phyloP scores from a whole-genome alignment of 1,139 yeast species.

The Zygotorulaspora mrakii region DNA sequence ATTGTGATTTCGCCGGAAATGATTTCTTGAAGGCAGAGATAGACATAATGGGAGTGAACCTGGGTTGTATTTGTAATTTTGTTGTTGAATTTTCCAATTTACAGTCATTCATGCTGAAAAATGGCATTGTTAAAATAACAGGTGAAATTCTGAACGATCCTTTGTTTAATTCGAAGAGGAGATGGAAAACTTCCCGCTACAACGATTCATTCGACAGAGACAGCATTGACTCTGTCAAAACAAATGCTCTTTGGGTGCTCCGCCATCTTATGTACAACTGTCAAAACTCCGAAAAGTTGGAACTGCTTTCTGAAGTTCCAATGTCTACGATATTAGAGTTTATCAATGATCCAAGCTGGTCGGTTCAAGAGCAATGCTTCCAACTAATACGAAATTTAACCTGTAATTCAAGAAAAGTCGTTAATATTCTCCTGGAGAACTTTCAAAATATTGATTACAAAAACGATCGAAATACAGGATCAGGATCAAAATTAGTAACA shows the following conservation, averaged over 20 bases:
- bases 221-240: slow-evolving; percentile 37
- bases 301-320: slow-evolving; percentile 46
- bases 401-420: slow-evolving; percentile 57
- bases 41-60: slow-evolving; percentile 48
- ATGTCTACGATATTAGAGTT: slow-evolving; percentile 49
- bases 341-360: slow-evolving; percentile 47
- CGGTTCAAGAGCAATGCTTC: slow-evolving; percentile 63
- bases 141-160: slow-evolving; percentile 37
- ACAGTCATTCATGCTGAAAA: slow-evolving; percentile 52
- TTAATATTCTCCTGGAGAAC: slow-evolving; percentile 42
- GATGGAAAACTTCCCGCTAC: slow-evolving; percentile 12
- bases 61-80: slow-evolving; percentile 72
- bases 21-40: slow-evolving; percentile 37
- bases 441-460: slow-evolving; percentile 30
- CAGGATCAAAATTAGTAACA: slow-evolving; percentile 16
- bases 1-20: slow-evolving; percentile 31
- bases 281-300: slow-evolving; percentile 38
- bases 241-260: slow-evolving; percentile 53
- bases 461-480: slow-evolving; percentile 25
- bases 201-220: slow-evolving; percentile 13
- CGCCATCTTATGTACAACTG: slow-evolving; percentile 52
- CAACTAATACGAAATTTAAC: slow-evolving; percentile 73
- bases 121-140: slow-evolving; percentile 52
- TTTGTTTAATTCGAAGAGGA: slow-evolving; percentile 33
- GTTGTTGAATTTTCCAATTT: slow-evolving; percentile 78